These are phyloP conservation scores for Suillus subaureus DNA, from an alignment of 768 basidiomycete species.

Conservation along the genomic window DNA sequence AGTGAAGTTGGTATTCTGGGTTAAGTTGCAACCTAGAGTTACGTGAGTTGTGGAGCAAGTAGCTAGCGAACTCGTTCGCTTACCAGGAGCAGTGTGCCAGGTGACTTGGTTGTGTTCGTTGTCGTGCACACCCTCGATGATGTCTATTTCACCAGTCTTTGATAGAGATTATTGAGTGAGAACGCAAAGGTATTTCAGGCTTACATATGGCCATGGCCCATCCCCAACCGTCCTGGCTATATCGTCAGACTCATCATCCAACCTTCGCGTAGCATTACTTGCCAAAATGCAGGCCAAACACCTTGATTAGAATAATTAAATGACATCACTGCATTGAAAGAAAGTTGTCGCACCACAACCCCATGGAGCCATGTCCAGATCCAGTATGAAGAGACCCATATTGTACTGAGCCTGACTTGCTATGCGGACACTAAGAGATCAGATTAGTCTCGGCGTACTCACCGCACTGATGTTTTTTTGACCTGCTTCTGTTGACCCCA, in stretches of 20 bases:
- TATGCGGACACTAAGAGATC: slow-evolving; percentile 67
- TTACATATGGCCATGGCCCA: slow-evolving; percentile 65
- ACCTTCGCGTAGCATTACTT: slow-evolving; percentile 22
- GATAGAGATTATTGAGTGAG: slow-evolving; percentile 16
- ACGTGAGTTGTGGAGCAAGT: slow-evolving; percentile 8
- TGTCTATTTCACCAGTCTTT: slow-evolving; percentile 80
- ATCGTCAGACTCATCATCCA: slow-evolving; percentile 4
- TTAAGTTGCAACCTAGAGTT: slow-evolving; percentile 56
- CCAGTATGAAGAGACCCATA: slow-evolving; percentile 82
- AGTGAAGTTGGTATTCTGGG: slow-evolving; percentile 56
- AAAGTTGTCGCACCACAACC: slow-evolving; percentile 68
- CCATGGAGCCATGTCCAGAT: slow-evolving; percentile 83
- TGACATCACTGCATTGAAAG: slow-evolving; percentile 5
- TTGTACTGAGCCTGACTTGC: slow-evolving; percentile 64
- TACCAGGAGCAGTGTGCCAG: slow-evolving; percentile 73
- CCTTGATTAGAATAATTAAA: slow-evolving; percentile 38
- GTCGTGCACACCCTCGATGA: slow-evolving; percentile 84
- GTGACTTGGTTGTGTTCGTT: slow-evolving; percentile 85
- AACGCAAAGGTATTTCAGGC: slow-evolving; percentile 23
- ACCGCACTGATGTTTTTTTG: slow-evolving; percentile 7
- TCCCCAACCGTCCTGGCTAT: slow-evolving; percentile 41
- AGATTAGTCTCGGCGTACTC: not conserved
- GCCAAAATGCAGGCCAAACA: slow-evolving; percentile 86
- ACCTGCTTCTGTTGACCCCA: slow-evolving; percentile 68
- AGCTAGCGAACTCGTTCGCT: slow-evolving; percentile 3